Conservation (phyloP, 2,329 filamentous ascomycete species). For the Xylaria multiplex region DNA sequence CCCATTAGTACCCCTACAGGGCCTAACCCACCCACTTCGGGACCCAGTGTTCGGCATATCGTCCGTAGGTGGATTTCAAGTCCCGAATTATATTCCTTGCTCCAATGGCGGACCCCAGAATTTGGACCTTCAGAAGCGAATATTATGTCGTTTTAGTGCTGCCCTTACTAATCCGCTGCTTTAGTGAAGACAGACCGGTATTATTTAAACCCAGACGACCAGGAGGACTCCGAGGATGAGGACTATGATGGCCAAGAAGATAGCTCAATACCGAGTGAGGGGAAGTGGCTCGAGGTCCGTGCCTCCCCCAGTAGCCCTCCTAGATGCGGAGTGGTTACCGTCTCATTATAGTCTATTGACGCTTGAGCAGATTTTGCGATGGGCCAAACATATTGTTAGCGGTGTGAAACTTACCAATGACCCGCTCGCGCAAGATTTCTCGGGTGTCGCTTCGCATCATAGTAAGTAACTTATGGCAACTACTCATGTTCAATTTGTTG, state of each 20-base stretch:
- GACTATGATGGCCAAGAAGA: not conserved
- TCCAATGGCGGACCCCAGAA: not conserved
- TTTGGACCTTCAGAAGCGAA: not conserved
- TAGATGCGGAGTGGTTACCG: too few relatives aligned
- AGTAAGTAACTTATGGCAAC: constrained; percentile 7
- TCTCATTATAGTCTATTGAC: too few relatives aligned
- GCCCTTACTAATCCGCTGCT: not conserved
- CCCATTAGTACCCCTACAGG: not conserved
- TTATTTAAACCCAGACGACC: not conserved
- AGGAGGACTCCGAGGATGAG: too few relatives aligned
- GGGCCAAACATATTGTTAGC: constrained; percentile 24
- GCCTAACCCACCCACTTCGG: not conserved
- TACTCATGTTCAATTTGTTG: too few relatives aligned
- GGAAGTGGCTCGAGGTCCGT: too few relatives aligned
- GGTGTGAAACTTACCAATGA: not conserved
- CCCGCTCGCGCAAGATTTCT: not conserved
- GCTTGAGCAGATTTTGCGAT: constrained; percentile 14
- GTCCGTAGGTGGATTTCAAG: constrained; percentile 4
- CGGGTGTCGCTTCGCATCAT: not conserved
- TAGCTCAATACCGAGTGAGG: too few relatives aligned
- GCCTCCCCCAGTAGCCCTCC: too few relatives aligned
- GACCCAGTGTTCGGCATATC: not conserved
- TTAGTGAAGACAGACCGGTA: constrained; percentile 19
- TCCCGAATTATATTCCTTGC: not conserved
- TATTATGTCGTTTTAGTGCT: not conserved